These are phyloP conservation scores for Pleurotus salmoneostramineus DNA, from an alignment of 768 basidiomycete species.

Conservation along the genomic window DNA sequence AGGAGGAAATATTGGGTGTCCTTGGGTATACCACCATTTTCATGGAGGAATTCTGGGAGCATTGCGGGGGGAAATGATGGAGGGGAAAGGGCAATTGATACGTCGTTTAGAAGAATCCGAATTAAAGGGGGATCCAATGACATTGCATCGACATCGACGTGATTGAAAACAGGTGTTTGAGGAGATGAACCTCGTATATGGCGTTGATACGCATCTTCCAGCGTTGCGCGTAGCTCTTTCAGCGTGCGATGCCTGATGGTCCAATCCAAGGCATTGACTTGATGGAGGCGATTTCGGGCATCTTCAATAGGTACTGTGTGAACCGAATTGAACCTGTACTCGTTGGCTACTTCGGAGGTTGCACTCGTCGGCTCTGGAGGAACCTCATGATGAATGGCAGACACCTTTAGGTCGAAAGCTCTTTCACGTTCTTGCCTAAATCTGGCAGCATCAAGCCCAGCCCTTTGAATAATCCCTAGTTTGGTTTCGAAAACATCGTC, in stretches of 20 bases:
- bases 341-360: slow-evolving; percentile 28
- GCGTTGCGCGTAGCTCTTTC: slow-evolving; percentile 40
- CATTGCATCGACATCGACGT: slow-evolving; percentile 34
- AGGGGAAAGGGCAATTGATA: slow-evolving; percentile 50
- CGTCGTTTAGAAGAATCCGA: slow-evolving; percentile 55
- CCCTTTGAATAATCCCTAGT: slow-evolving; percentile 69
- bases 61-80: slow-evolving; percentile 56
- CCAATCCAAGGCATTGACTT: slow-evolving; percentile 76
- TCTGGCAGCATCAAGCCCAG: slow-evolving; percentile 68
- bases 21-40: slow-evolving; percentile 68
- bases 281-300: slow-evolving; percentile 64
- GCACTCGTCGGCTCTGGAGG: slow-evolving; percentile 20
- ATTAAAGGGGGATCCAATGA: slow-evolving; percentile 60
- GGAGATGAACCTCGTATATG: slow-evolving; percentile 36
- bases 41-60: slow-evolving; percentile 60
- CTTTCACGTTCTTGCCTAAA: slow-evolving; percentile 72
- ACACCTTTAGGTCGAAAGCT: slow-evolving; percentile 76
- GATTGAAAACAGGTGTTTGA: slow-evolving; percentile 22
- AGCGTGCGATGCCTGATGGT: slow-evolving; percentile 47
- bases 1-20: slow-evolving; percentile 76
- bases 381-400: slow-evolving; percentile 51
- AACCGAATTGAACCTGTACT: slow-evolving; percentile 59
- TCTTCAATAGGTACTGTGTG: slow-evolving; percentile 71
- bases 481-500: slow-evolving; percentile 84
- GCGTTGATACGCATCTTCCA: slow-evolving; percentile 44